These are phyloP conservation scores for Zarea fungicola DNA, from an alignment of 2,329 filamentous ascomycete species.

Conservation along the genomic window DNA sequence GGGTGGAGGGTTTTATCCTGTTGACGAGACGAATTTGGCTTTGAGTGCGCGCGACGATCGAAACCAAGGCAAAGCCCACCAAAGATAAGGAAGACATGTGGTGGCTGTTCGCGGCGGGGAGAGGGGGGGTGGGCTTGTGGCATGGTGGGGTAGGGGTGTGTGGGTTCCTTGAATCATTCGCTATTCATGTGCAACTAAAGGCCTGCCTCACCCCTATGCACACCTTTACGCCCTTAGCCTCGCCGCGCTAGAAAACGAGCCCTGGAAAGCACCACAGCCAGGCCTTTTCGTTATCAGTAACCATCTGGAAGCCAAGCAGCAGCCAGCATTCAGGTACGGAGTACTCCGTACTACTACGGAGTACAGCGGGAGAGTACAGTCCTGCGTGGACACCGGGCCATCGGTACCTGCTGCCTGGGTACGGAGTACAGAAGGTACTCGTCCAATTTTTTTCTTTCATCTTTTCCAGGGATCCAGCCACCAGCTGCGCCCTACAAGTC, in stretches of 20 bases:
- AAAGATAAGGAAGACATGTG: slow-evolving; percentile 6
- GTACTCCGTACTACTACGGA: slow-evolving; percentile 7
- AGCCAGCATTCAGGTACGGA: not conserved
- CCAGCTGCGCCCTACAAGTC: no score
- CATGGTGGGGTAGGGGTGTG: not conserved
- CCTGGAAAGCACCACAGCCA: slow-evolving; percentile 6
- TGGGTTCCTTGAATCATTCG: not conserved
- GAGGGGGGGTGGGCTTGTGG: slow-evolving; percentile 1
- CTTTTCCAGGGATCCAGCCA: no score
- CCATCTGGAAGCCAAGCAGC: not conserved
- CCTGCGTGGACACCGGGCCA: slow-evolving; percentile 1
- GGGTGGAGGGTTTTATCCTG: slow-evolving; percentile 11
- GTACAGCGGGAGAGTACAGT: slow-evolving; percentile 6
- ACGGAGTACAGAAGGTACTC: slow-evolving; percentile 9
- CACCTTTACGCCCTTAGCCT: not conserved
- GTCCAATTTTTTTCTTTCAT: no score
- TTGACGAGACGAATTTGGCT: not conserved
- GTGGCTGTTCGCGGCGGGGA: not conserved
- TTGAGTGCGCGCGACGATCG: slow-evolving; percentile 6
- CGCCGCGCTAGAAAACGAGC: slow-evolving; percentile 8
- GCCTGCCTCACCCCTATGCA: not conserved
- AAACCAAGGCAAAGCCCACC: slow-evolving; percentile 3
- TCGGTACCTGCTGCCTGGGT: slow-evolving; percentile 13
- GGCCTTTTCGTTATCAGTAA: slow-evolving; percentile 7
- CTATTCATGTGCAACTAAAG: no score